Conservation (phyloP, 495 filamentous ascomycete genomes). For the Aspergillus campestris region DNA sequence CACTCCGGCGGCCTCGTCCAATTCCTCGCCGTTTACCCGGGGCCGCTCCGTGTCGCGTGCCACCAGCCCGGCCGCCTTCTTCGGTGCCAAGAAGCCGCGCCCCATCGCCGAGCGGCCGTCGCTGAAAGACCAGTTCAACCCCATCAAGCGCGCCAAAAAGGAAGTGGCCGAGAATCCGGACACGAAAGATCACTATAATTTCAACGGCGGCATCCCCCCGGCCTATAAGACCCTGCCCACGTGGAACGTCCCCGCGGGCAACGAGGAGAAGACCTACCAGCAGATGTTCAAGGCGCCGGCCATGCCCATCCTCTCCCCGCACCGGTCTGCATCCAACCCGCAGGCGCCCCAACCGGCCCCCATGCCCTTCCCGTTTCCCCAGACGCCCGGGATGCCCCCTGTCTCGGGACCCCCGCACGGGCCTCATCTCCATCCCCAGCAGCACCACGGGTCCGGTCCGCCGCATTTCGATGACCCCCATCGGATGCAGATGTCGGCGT, state of each 20-base stretch:
- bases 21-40: slow-evolving; percentile 49
- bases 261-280: slow-evolving; percentile 60
- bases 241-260: slow-evolving; percentile 58
- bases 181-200: slow-evolving; percentile 30
- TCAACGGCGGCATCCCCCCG: slow-evolving; percentile 67
- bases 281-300: slow-evolving; percentile 65
- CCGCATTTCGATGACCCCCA: slow-evolving; percentile 71
- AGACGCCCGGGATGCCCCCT: slow-evolving; percentile 32
- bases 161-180: slow-evolving; percentile 40
- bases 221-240: slow-evolving; percentile 73
- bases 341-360: slow-evolving; percentile 70
- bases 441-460: slow-evolving; percentile 49
- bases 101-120: slow-evolving; percentile 46
- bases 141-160: slow-evolving; percentile 63
- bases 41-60: slow-evolving; percentile 45
- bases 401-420: slow-evolving; percentile 51
- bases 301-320: slow-evolving; percentile 57
- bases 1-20: slow-evolving; percentile 57
- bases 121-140: slow-evolving; percentile 62
- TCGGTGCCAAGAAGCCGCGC: slow-evolving; percentile 54
- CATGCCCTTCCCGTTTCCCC: slow-evolving; percentile 58
- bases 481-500: slow-evolving; percentile 76
- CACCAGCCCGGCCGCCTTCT: slow-evolving; percentile 40
- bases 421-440: slow-evolving; percentile 58
- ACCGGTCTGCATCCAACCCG: slow-evolving; percentile 49